Evolutionary conservation across 805 yeast genomes (phyloP).

Genomic region (Spencermartinsiella europaea): DNA sequence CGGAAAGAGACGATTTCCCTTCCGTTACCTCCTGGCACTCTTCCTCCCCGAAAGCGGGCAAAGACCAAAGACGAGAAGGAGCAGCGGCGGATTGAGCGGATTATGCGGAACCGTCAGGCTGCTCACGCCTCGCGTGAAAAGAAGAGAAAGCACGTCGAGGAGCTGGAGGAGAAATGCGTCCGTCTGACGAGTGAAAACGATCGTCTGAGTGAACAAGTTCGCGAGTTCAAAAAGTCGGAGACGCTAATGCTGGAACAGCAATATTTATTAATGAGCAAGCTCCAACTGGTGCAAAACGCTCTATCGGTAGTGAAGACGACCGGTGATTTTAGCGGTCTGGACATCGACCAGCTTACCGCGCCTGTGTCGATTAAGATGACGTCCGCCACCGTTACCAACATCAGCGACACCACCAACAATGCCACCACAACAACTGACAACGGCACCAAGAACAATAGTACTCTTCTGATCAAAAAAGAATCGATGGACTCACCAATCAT

Average conservation of each 20-base stretch:
- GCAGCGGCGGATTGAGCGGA: slow-evolving; percentile 90
- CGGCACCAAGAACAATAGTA: background rate
- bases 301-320: slow-evolving; percentile 19
- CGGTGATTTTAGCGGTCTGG: slow-evolving; percentile 21
- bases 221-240: slow-evolving; percentile 15
- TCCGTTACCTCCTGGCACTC: slow-evolving; percentile 39
- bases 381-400: background rate
- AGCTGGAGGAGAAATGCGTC: slow-evolving; percentile 55
- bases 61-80: slow-evolving; percentile 96
- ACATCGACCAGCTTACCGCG: slow-evolving; percentile 1
- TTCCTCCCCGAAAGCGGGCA: slow-evolving; percentile 96
- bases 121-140: slow-evolving; percentile 97
- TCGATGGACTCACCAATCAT: slow-evolving; percentile 1
- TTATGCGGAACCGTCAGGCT: slow-evolving; percentile 88
- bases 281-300: slow-evolving; percentile 18
- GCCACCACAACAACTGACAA: background rate
- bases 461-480: background rate
- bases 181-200: slow-evolving; percentile 26
- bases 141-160: slow-evolving; percentile 88
- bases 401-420: background rate
- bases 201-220: slow-evolving; percentile 21
- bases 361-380: background rate
- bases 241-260: slow-evolving; percentile 20
- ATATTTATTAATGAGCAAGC: slow-evolving; percentile 16
- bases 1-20: slow-evolving; percentile 30